A percentile compares a stretch with the other conserved stretches of the same genome.
These are phyloP conservation scores for Dictyostelium purpureum DNA, from an alignment of 78 protist genomes.

Conservation along the genomic window DNA sequence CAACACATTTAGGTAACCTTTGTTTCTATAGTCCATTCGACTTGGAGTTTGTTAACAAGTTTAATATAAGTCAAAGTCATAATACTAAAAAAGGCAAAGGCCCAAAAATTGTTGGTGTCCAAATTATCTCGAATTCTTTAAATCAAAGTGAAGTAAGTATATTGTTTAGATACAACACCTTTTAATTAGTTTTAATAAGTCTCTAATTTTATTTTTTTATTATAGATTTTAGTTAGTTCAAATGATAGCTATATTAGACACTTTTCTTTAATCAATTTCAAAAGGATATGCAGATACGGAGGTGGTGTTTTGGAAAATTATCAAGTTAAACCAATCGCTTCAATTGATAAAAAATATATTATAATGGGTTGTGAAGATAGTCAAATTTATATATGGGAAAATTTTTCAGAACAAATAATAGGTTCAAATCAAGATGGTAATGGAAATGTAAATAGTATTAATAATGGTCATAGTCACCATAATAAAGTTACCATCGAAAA, in stretches of 20 bases:
- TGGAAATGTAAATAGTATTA: neutral
- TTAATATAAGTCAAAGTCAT: constrained; percentile 6
- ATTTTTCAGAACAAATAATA: constrained; percentile 1
- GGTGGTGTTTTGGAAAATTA: constrained; percentile 32
- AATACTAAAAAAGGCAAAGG: constrained; percentile 60
- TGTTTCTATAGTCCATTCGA: neutral
- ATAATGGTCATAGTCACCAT: neutral
- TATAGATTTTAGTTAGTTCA: constrained; percentile 36
- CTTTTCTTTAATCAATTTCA: constrained; percentile 47
- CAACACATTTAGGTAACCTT: constrained; percentile 66
- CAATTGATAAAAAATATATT: constrained; percentile 8
- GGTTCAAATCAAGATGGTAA: neutral
- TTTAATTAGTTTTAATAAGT: neutral
- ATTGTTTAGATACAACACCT: neutral
- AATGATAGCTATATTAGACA: constrained; percentile 62
- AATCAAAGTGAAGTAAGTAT: constrained; percentile 18
- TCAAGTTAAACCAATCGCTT: constrained; percentile 50
- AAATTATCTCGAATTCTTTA: constrained; percentile 8
- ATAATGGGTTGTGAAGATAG: constrained; percentile 62
- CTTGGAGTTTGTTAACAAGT: neutral
- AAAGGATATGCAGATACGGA: constrained; percentile 66
- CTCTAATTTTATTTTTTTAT: neutral
- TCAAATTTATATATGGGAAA: constrained; percentile 50
- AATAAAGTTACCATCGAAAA: constrained; percentile 23
- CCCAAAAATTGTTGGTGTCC: constrained; percentile 55